phyloP scores from a whole-genome alignment of 2,329 filamentous ascomycete species.

The Microcera coccophila region DNA sequence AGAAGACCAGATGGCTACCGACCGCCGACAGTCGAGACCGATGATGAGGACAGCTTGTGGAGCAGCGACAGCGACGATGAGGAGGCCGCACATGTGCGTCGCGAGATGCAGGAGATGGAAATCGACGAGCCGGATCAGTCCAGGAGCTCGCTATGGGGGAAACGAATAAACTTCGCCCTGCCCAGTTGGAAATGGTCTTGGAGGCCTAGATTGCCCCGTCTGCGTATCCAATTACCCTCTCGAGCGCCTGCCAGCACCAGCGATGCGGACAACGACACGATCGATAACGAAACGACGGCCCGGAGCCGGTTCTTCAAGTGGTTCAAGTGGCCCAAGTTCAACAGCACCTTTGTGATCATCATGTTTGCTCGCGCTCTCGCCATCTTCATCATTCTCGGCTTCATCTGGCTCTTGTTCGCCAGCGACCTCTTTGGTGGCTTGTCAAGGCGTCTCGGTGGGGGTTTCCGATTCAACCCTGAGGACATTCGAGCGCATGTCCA shows the following conservation, averaged over 20 bases:
- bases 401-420: slow-evolving; percentile 82
- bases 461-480: slow-evolving; percentile 75
- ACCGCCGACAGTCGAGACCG: slow-evolving; percentile 74
- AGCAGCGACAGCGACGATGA: slow-evolving; percentile 46
- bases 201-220: slow-evolving; percentile 50
- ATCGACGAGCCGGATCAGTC: slow-evolving; percentile 62
- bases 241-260: slow-evolving; percentile 23
- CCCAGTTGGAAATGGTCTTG: slow-evolving; percentile 55
- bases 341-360: slow-evolving; percentile 48
- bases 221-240: slow-evolving; percentile 48
- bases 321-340: slow-evolving; percentile 35
- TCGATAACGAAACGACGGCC: slow-evolving; percentile 25
- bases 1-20: slow-evolving; percentile 60
- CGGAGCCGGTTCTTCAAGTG: slow-evolving; percentile 17
- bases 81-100: slow-evolving; percentile 65
- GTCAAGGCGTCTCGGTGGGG: slow-evolving; percentile 58
- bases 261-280: slow-evolving; percentile 23
- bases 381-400: slow-evolving; percentile 67
- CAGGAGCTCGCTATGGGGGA: slow-evolving; percentile 48
- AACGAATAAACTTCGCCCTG: slow-evolving; percentile 52
- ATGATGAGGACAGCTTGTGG: slow-evolving; percentile 60
- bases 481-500: slow-evolving; percentile 74
- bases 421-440: slow-evolving; percentile 75
- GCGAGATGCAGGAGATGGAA: slow-evolving; percentile 87
- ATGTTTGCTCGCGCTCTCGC: slow-evolving; percentile 71